Base-by-base conservation (phyloP, 805 yeast species). In the Saturnispora serradocipensis region DNA sequence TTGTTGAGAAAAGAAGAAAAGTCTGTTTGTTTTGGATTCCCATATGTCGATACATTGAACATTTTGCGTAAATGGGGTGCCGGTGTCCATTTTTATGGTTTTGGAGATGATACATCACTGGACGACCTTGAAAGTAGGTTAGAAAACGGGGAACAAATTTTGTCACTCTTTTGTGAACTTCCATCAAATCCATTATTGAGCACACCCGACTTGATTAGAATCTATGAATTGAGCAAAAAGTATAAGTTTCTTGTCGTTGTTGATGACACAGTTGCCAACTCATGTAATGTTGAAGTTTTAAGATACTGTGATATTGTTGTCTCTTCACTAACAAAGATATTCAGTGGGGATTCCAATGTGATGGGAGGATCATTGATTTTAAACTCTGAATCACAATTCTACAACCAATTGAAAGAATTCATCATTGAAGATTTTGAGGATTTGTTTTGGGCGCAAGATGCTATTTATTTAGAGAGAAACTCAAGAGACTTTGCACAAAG, bases 241-340 rank as follows among this genome's bases (percentile, higher is more conserved):
- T 86, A 76, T 68, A 75, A 77, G 2, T 93, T 93, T 67, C 82
- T 82, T 15, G 80, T 93, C 34, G 86, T 87, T 16, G 84, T 93
- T 39, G 99, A 93, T 68, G 99, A 93, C 63, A 93, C 98, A 1
- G 86, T 90, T 22, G 97, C 97, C 15, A 93, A 93, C 61, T 84
- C 88, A 62, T 74, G 86, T 54, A 93, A 93, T 67, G 77, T 89
- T 47, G 86, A 88, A 58, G 86, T 86, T 4, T 72, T 88, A 52
- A 85, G 88, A 20, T 85, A 79, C 64, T 83, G 88, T n/a, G 99
- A 93, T 66, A 76, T 90, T 47, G 85, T 87, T 15, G 93, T 84
- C 34, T 79, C 91, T 32, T 88, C 97, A 8, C 73, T 93, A 55
- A 90, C 97, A 10, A 93, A 93, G 65, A 86, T 90, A 16, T 93